phyloP scores from a whole-genome alignment of 176 grass and related monocot genomes.

The Triticum timopheevii region DNA sequence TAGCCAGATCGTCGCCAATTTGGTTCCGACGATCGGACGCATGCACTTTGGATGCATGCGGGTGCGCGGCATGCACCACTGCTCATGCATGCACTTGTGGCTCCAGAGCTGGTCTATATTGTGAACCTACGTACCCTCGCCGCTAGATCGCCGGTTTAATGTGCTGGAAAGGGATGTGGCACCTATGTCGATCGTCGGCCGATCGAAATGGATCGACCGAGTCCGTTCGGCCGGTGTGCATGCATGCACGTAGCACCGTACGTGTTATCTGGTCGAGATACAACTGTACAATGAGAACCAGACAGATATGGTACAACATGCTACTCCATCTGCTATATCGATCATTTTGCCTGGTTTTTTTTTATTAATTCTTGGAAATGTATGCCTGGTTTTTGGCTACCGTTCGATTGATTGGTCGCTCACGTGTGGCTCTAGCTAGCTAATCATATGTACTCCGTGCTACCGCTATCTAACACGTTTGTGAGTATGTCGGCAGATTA shows the following conservation, averaged over 20 bases:
- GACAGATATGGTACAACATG: not conserved
- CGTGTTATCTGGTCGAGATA: not conserved
- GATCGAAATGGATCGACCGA: not conserved
- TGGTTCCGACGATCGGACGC: not conserved
- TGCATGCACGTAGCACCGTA: not conserved
- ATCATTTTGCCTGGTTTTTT: not conserved
- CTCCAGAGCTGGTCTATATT: too few species aligned
- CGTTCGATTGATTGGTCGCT: not conserved
- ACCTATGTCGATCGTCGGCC: not conserved
- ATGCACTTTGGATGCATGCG: not conserved
- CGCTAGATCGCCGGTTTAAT: not conserved
- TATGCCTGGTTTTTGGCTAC: not conserved
- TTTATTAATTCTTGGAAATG: too few species aligned
- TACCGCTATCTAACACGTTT: not conserved
- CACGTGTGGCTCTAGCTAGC: not conserved
- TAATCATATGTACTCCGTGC: not conserved
- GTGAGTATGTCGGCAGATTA: conserved; percentile 8
- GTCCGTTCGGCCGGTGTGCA: not conserved
- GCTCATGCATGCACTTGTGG: not conserved
- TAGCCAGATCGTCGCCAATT: not conserved
- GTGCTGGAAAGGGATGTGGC: not conserved
- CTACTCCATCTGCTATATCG: not conserved
- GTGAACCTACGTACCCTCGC: too few species aligned
- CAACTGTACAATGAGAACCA: not conserved
- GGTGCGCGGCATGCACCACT: not conserved